phyloP scores from a whole-genome alignment of 2,329 filamentous ascomycete genomes.

The Colletotrichum horii region DNA sequence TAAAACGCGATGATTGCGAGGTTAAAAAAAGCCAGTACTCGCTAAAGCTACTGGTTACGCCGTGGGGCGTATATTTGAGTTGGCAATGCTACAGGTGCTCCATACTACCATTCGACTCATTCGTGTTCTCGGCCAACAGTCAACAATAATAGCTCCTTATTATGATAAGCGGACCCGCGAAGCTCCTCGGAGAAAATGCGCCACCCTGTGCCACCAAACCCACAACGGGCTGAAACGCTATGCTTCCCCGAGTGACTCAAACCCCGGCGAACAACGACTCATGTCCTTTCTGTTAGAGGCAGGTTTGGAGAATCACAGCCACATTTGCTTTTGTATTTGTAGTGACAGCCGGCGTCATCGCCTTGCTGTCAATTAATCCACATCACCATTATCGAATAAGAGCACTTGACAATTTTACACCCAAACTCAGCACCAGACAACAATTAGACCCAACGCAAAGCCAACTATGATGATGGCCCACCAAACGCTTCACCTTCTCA shows the following conservation, averaged over 20 bases:
- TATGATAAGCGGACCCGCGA: rapidly evolving
- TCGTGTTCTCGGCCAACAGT: neutral
- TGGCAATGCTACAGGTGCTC: neutral
- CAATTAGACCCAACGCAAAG: neutral
- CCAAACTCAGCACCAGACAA: neutral
- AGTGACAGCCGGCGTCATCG: rapidly evolving
- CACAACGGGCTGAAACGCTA: neutral
- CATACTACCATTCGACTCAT: rapidly evolving
- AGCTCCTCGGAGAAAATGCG: neutral
- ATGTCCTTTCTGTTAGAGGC: neutral
- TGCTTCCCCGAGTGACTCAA: neutral
- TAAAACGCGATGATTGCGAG: too few species aligned
- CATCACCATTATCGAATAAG: rapidly evolving
- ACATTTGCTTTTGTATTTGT: neutral
- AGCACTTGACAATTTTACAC: neutral
- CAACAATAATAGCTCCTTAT: neutral
- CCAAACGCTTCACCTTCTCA: neutral
- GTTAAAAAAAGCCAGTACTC: too few species aligned
- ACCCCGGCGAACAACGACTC: neutral
- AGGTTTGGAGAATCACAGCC: neutral
- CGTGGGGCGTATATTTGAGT: neutral
- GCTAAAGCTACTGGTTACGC: neutral
- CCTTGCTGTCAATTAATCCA: rapidly evolving
- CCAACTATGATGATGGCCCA: neutral
- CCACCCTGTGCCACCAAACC: neutral